phyloP scores from a whole-genome alignment of 1,284 basidiomycete genomes.

The Tremellales sp. region DNA sequence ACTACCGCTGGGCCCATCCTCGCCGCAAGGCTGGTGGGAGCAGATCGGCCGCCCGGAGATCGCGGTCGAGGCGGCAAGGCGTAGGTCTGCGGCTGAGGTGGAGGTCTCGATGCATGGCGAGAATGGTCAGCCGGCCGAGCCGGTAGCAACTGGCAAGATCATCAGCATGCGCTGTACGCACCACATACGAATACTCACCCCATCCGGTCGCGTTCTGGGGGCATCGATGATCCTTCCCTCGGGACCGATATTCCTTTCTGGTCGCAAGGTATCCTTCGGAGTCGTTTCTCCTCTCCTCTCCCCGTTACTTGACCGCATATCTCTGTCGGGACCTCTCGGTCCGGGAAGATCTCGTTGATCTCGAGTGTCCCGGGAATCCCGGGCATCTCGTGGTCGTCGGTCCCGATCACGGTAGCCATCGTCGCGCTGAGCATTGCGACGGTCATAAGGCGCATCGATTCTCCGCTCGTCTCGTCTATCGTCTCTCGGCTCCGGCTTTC shows the following conservation, averaged over 20 bases:
- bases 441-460: slow-evolving; percentile 4
- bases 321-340: slow-evolving; percentile 5
- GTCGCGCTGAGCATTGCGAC: slow-evolving; percentile 5
- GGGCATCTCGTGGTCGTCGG: slow-evolving; percentile 5
- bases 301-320: background rate
- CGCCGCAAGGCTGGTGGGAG: slow-evolving; percentile 3
- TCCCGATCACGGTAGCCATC: slow-evolving; percentile 4
- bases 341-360: slow-evolving; percentile 8
- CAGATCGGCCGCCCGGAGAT: background rate
- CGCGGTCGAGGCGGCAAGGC: slow-evolving; percentile 15
- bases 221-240: slow-evolving; percentile 21
- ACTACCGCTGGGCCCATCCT: slow-evolving; percentile 15
- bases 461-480: slow-evolving; percentile 10
- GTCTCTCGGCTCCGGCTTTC: slow-evolving; percentile 4
- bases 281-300: slow-evolving; percentile 10
- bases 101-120: background rate
- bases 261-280: slow-evolving; percentile 11
- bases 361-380: slow-evolving; percentile 4
- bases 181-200: no score
- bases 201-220: slow-evolving; percentile 9
- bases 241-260: background rate
- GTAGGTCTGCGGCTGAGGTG: slow-evolving; percentile 5
- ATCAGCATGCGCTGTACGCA: background rate
- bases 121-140: slow-evolving; percentile 1
- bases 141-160: slow-evolving; percentile 4